Base-by-base conservation (phyloP, 2,329 filamentous ascomycete genomes). In the Aspergillus sp. region DNA sequence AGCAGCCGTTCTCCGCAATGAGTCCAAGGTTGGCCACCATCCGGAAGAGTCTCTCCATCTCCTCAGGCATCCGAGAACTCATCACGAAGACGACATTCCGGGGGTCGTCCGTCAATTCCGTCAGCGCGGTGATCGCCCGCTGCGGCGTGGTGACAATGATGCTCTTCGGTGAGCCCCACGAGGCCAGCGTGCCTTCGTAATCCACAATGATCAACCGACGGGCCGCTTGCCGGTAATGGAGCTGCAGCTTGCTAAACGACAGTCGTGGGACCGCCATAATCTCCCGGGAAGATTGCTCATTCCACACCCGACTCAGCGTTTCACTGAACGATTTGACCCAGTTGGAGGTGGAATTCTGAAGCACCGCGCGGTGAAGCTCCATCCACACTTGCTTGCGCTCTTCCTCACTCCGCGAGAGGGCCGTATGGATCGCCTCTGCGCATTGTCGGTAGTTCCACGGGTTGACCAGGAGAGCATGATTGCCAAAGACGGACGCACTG, bases 1-100 rank as follows among this genome's bases (percentile, higher is more conserved):
- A 97, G 69, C 90, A 96, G 2, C 93, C 93, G 59, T 96, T 97
- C 74, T 97, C 93, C 0, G 93, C 93, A 58, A 97, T 95, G 4
- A 97, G 79, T 2, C 94, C 94, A 3, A 97, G 77, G 55, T 88
- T 88, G 4, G 89, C 88, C 1, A 97, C 88, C 20, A 88, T 84
- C 48, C 87, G 86, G 79, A 97, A 97, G 1, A 95, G 79, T 4
- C 87, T 84, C 61, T 96, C 91, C 31, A 97, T 85, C 64, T 97
- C 91, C 63, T 95, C 89, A 0, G 91, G 89, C 60, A 87, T 88
- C 31, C 91, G 86, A 7, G 89, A 88, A 50, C 91, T 96, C 91
- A 96, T 97, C 59, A 97, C 86, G 64, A 96, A 97, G 21, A 97
- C 88, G 1, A 86, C 85, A 65, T 97, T 97, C 56, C 82, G 84